phyloP scores from a whole-genome alignment of 2,329 filamentous ascomycete genomes.

The Nakataea oryzae region DNA sequence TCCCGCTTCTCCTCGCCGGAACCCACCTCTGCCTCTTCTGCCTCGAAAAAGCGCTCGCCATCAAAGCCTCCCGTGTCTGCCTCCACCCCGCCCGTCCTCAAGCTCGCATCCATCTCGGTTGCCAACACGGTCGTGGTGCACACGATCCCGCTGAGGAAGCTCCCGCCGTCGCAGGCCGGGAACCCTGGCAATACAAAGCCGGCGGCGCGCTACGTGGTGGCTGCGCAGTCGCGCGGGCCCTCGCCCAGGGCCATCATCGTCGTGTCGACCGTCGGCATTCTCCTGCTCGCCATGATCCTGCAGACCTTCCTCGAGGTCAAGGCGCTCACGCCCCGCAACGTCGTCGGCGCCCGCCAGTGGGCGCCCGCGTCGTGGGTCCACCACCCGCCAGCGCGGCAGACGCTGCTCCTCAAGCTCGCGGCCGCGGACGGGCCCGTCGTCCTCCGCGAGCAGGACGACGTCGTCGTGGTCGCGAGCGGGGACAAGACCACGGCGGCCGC shows the following conservation, averaged over 20 bases:
- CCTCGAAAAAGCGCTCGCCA: conserved; percentile 7
- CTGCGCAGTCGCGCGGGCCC: conserved; percentile 41
- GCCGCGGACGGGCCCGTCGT: conserved; percentile 9
- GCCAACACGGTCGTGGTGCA: conserved; percentile 73
- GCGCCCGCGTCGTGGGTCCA: conserved; percentile 33
- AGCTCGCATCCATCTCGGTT: conserved; percentile 72
- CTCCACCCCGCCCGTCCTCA: conserved; percentile 44
- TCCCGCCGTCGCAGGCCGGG: conserved; percentile 22
- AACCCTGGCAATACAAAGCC: conserved; percentile 21
- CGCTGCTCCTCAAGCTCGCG: conserved; percentile 1
- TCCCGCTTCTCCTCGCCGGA: conserved; percentile 42
- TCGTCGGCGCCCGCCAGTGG: conserved; percentile 41
- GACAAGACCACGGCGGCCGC: conserved; percentile 10
- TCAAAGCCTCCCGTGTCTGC: background rate
- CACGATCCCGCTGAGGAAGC: conserved; percentile 56
- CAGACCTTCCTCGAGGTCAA: conserved; percentile 55
- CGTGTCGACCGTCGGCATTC: conserved; percentile 43
- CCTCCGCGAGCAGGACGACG: conserved; percentile 10
- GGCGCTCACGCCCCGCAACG: conserved; percentile 43
- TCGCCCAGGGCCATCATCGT: conserved; percentile 41
- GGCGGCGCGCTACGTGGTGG: conserved; percentile 58
- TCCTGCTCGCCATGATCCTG: conserved; percentile 51
- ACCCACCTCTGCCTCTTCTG: background rate
- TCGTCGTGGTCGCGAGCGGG: conserved; percentile 1
- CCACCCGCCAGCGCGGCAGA: conserved; percentile 2